A percentile compares a stretch with the other conserved stretches of the same genome.
Evolutionary conservation across 345 rosid genomes (phyloP).

Genomic region (Chamaenerion angustifolium): DNA sequence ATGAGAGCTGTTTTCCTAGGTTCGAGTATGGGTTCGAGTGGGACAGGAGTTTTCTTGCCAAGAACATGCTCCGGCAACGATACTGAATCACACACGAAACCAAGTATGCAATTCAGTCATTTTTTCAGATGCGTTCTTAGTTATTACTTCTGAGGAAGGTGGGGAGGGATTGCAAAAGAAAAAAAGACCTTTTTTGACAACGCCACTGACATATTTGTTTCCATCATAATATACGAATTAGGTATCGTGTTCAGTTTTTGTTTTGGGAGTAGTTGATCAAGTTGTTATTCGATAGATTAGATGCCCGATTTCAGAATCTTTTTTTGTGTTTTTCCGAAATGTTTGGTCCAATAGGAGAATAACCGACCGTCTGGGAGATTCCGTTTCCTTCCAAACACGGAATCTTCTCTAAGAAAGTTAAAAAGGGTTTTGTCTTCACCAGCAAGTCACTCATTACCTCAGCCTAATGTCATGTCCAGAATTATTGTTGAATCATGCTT

Average conservation of each 20-base stretch:
- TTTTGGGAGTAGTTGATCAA: too few relatives aligned
- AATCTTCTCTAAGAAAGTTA: too few relatives aligned
- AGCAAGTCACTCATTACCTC: too few relatives aligned
- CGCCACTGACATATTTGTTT: neutral
- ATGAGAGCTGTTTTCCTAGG: slow-evolving; percentile 57
- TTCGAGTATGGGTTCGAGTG: slow-evolving; percentile 37
- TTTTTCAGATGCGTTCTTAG: neutral
- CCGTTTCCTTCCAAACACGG: too few relatives aligned
- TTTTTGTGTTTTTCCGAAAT: neutral
- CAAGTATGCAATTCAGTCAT: slow-evolving; percentile 21
- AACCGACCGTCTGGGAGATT: too few relatives aligned
- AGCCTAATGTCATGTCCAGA: too few relatives aligned
- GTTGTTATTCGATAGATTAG: too few relatives aligned
- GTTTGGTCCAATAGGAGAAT: neutral
- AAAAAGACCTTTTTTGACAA: neutral
- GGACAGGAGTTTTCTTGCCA: slow-evolving; percentile 93
- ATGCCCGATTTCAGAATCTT: neutral
- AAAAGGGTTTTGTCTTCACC: too few relatives aligned
- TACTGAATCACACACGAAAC: slow-evolving; percentile 40
- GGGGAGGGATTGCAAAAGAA: neutral
- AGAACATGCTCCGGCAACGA: slow-evolving; percentile 23
- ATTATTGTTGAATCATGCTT: too few relatives aligned
- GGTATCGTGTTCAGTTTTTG: neutral
- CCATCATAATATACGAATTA: too few relatives aligned
- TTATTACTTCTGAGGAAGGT: neutral